Conservation (phyloP, 768 basidiomycete genomes). For the Dioszegia aurantiaca region DNA sequence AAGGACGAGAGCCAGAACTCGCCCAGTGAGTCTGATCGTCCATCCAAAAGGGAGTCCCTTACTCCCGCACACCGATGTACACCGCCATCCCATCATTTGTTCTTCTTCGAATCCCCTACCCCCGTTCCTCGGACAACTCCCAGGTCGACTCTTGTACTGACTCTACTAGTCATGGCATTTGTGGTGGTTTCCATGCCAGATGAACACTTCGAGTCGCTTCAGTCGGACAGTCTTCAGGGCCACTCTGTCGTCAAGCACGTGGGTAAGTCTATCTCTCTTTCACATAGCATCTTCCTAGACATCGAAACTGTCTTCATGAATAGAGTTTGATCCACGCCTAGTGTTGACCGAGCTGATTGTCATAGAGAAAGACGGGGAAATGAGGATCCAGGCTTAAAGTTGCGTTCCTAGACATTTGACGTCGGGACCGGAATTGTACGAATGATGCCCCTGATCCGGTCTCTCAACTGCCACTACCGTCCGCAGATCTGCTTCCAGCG, state of each 20-base stretch:
- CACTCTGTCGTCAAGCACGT: slow-evolving; percentile 71
- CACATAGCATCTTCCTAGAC: not conserved
- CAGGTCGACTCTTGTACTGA: not conserved
- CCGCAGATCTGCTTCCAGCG: too few species aligned
- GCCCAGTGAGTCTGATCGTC: not conserved
- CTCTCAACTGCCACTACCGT: too few species aligned
- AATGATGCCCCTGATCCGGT: too few species aligned
- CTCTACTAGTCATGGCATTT: slow-evolving; percentile 37
- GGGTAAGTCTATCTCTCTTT: slow-evolving; percentile 58
- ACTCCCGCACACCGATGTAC: too few species aligned
- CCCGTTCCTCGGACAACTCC: not conserved
- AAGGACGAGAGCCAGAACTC: slow-evolving; percentile 9
- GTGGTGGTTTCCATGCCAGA: slow-evolving; percentile 29
- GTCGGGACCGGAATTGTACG: too few species aligned
- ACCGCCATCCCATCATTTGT: too few species aligned
- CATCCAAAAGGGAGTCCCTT: too few species aligned
- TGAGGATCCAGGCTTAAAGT: slow-evolving; percentile 27
- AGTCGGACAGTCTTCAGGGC: slow-evolving; percentile 55
- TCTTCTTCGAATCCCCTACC: too few species aligned
- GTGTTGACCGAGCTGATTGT: slow-evolving; percentile 4
- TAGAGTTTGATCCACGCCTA: too few species aligned
- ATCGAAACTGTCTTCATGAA: not conserved
- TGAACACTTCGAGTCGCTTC: slow-evolving; percentile 30
- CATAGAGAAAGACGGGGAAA: slow-evolving; percentile 35
- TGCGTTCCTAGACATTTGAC: too few species aligned